Percentiles rank a stretch among this genome's conserved stretches.
These are phyloP conservation scores for Phragmites australis DNA, from an alignment of 176 grass and related monocot species.

Conservation along the genomic window DNA sequence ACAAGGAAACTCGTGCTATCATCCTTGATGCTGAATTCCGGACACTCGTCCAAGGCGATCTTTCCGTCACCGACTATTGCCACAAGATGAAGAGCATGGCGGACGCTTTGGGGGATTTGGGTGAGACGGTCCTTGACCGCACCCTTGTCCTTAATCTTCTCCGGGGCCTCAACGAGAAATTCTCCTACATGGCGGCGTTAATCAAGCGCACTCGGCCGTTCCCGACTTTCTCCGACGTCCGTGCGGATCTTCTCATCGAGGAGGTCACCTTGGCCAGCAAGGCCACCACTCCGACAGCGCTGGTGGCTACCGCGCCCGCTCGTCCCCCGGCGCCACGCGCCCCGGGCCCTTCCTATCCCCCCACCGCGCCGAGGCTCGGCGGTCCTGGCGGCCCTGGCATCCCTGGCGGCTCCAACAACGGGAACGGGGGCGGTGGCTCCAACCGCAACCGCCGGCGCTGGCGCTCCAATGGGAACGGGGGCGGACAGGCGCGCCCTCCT, in stretches of 20 bases:
- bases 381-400: not conserved
- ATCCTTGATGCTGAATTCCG: no score
- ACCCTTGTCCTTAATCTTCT: not conserved
- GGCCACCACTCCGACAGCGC: not conserved
- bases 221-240: not conserved
- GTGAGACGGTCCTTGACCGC: not conserved
- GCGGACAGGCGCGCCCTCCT: no score
- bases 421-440: no score
- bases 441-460: not conserved
- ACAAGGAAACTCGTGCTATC: no score
- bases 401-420: not conserved
- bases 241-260: not conserved
- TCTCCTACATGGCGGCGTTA: not conserved
- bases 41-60: no score
- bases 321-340: not conserved
- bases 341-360: not conserved
- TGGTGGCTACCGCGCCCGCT: not conserved
- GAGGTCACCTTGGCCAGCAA: not conserved
- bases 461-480: no score
- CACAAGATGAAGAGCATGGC: no score
- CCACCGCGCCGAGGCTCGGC: no score
- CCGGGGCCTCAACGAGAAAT: not conserved
- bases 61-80: no score
- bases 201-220: not conserved
- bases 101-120: not conserved